phyloP scores from a whole-genome alignment of 225 moss, liverwort and hornwort species.

The Bryoerythrophyllum caledonicum region DNA sequence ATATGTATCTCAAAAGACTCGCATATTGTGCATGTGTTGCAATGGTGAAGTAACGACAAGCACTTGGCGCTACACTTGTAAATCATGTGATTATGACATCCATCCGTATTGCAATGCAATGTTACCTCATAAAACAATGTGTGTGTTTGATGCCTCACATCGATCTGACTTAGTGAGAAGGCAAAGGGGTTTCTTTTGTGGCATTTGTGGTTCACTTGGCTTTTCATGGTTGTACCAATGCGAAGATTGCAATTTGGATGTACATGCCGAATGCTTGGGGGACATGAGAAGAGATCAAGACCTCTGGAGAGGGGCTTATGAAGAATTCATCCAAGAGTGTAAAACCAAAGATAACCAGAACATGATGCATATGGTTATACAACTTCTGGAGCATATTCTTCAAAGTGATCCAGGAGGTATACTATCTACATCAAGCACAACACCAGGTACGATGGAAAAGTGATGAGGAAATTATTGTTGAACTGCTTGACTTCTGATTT shows the following conservation, averaged over 20 bases:
- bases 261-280: not conserved
- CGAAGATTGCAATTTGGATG: not conserved
- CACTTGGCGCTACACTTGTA: not conserved
- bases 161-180: fast-evolving
- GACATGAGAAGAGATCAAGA: not conserved
- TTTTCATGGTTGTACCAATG: not conserved
- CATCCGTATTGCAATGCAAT: not conserved
- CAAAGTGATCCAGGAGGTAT: not conserved
- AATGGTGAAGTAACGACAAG: not conserved
- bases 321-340: not conserved
- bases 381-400: not conserved
- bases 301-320: not conserved
- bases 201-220: not conserved
- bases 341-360: not conserved
- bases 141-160: not conserved
- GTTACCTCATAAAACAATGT: fast-evolving
- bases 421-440: not conserved
- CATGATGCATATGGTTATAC: not conserved
- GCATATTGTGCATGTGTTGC: not conserved
- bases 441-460: not conserved
- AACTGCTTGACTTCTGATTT: not conserved
- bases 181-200: not conserved
- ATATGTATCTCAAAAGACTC: too few species aligned
- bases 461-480: not conserved
- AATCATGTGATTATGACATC: not conserved